Conservation (phyloP, 192 early-diverging fungal genomes). For the Glomus cerebriforme region DNA sequence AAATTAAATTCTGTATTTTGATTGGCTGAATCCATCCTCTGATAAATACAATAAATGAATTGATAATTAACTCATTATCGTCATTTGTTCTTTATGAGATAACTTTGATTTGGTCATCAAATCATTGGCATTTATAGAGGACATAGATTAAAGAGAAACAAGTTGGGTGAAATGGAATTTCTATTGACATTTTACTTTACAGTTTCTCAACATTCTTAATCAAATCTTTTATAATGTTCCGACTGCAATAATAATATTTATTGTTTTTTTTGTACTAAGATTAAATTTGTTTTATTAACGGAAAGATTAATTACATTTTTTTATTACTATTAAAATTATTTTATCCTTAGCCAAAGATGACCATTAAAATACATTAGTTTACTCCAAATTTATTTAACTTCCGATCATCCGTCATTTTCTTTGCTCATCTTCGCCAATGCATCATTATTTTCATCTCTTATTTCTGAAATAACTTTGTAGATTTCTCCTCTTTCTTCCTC, state of each 20-base stretch:
- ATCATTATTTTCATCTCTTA: constrained; percentile 55
- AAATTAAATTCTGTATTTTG: too few species aligned
- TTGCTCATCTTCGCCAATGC: constrained; percentile 37
- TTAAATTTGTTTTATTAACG: not conserved
- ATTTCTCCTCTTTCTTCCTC: constrained; percentile 32
- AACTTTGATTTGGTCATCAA: not conserved
- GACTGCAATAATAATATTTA: too few species aligned
- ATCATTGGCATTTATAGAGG: not conserved
- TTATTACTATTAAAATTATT: not conserved
- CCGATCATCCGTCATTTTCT: not conserved
- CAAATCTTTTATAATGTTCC: too few species aligned
- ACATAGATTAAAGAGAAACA: not conserved
- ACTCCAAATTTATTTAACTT: not conserved
- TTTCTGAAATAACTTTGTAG: constrained; percentile 53
- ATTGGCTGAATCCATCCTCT: too few species aligned
- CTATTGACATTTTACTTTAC: not conserved
- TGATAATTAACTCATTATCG: not conserved
- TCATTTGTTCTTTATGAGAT: not conserved
- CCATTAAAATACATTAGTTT: too few species aligned
- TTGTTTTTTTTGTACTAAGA: not conserved
- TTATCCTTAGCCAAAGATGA: not conserved
- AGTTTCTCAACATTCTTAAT: not conserved
- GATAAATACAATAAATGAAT: too few species aligned
- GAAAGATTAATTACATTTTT: not conserved
- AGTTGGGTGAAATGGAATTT: not conserved